A percentile compares a stretch with the other conserved stretches of the same genome.
These are phyloP conservation scores for Kwoniella mangroviensis DNA, from an alignment of 768 basidiomycete species.

Conservation along the genomic window DNA sequence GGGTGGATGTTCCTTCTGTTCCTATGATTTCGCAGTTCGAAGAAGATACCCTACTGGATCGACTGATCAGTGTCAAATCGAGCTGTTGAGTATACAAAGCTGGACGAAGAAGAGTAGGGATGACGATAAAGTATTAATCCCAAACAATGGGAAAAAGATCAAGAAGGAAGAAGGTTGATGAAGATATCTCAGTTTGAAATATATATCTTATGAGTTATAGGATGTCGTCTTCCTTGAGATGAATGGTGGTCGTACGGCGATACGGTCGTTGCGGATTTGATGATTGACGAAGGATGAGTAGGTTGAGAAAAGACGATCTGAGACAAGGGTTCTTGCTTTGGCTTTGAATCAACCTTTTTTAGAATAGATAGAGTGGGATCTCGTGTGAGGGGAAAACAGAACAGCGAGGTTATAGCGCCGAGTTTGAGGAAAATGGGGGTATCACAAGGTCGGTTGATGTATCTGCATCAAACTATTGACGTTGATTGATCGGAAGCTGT, in stretches of 20 bases:
- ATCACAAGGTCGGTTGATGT: slow-evolving; percentile 1
- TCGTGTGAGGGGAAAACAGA: background rate
- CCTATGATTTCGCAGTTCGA: background rate
- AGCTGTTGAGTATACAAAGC: too few species aligned
- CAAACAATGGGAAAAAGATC: background rate
- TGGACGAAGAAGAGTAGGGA: background rate
- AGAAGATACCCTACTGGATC: background rate
- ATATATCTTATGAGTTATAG: background rate
- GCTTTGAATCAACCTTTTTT: background rate
- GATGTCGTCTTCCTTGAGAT: background rate
- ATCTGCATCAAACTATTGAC: background rate
- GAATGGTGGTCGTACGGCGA: background rate
- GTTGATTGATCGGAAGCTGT: slow-evolving; percentile 7
- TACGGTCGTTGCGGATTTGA: slow-evolving; percentile 3
- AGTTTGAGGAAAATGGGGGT: background rate
- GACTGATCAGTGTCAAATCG: background rate
- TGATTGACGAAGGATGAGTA: slow-evolving; percentile 6
- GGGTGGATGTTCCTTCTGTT: background rate
- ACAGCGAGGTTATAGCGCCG: background rate
- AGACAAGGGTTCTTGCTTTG: slow-evolving; percentile 8
- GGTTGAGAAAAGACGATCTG: background rate
- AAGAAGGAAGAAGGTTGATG: background rate
- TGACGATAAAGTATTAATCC: background rate
- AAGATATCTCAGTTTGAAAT: background rate
- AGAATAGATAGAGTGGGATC: background rate